Evolutionary conservation across 2,329 filamentous ascomycete genomes (phyloP), one percentile per base, ranked within the genome.

Genomic region (Ceratocystis huliohia): DNA sequence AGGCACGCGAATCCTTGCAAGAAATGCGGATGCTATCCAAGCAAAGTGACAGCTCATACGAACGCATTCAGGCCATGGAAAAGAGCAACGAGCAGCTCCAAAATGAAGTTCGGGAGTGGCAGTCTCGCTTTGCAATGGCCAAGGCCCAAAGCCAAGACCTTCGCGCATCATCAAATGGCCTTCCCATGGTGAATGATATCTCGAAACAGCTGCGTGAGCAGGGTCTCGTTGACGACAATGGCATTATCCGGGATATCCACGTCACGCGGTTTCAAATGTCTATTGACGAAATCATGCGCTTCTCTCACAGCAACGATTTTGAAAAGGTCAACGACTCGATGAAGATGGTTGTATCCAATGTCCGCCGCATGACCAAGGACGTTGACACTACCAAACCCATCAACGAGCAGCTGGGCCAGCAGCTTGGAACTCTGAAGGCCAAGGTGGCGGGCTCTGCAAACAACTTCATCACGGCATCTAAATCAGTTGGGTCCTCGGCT

Each of bases 261-360:
- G 85, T 99, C 70, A 96, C 93, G 63, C 92, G 90, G 73, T 97
- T 96, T 78, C 94, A 99, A 75, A 87, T 97, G 68, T 84, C 91
- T 25, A 89, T 99, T 69, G 93, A 99, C 73, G 93, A 97, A 72
- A 81, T 97, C 48, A 80, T 99, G 45, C 87, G 87, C 69, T 83
- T 82, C 50, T 91, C 91, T 20, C 86, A 92, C 63, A 81, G 81
- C 44, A 84, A 88, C n/a, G 84, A 88, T 64, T 85, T 91, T 0
- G 83, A 87, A 59, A 83, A 84, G 70, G 86, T 94, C 44, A 85
- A 95, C 62, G 88, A 94, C 57, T 85, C 88, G 71, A 93, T 96
- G 86, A 96, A 96, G 75, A 79, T 83, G 66, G 91, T 96, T 33
- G 86, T 96, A 53, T 81, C 89, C 70, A 86, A 86, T 70, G 89